Conservation (phyloP, 1,139 yeast genomes). For the Arxiozyma slooffiae region DNA sequence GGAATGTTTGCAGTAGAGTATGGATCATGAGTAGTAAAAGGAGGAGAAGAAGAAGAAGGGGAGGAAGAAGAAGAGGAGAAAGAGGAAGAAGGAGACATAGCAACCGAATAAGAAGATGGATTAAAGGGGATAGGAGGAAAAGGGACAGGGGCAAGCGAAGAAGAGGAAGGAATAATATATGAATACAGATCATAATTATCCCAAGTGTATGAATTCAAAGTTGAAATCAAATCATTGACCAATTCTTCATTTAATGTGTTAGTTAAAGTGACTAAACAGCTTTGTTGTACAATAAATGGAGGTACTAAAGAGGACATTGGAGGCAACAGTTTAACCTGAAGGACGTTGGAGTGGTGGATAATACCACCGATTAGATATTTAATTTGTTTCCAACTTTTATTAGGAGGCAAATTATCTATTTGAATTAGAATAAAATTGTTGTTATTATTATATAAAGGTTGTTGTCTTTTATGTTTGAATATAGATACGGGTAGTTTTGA, state of each 20-base stretch:
- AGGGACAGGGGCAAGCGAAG: background rate
- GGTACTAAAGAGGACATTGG: conserved; percentile 26
- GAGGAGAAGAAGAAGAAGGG: background rate
- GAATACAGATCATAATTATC: conserved; percentile 25
- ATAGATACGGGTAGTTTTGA: background rate
- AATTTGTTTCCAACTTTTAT: conserved; percentile 29
- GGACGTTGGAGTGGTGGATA: conserved; percentile 23
- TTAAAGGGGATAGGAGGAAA: background rate
- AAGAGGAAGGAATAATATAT: conserved; percentile 14
- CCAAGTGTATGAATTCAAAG: conserved; percentile 21
- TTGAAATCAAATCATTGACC: conserved; percentile 20
- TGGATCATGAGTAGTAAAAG: no score
- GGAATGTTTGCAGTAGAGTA: no score
- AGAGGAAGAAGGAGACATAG: background rate
- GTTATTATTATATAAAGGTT: background rate
- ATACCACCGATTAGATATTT: conserved; percentile 28
- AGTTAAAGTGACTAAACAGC: conserved; percentile 24
- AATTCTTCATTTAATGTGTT: conserved; percentile 14
- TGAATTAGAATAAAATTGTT: conserved; percentile 11
- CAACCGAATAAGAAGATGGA: background rate
- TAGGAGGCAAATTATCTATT: conserved; percentile 30
- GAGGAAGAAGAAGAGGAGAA: background rate
- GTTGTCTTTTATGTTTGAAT: background rate
- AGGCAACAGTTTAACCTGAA: conserved; percentile 27
- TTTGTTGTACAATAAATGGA: conserved; percentile 24